phyloP scores from a whole-genome alignment of 495 filamentous ascomycete species.

The Aspergillus carlsbadensis region DNA sequence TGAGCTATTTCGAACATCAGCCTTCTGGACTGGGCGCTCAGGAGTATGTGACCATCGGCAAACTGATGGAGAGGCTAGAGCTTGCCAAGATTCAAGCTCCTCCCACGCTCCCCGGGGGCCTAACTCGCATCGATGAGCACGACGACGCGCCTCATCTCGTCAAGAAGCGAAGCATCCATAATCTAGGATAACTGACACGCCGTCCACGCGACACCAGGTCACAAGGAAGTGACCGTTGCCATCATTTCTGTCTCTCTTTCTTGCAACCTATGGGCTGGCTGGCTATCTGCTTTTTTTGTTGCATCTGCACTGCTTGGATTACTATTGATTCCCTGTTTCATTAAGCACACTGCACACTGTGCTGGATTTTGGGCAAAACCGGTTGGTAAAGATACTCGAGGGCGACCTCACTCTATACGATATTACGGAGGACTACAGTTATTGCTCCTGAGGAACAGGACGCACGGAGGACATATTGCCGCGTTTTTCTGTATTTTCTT shows the following conservation, averaged over 20 bases:
- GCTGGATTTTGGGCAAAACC: slow-evolving; percentile 9
- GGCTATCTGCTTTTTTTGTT: slow-evolving; percentile 20
- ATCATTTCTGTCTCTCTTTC: neutral
- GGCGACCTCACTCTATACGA: slow-evolving; percentile 23
- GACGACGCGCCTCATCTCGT: slow-evolving; percentile 35
- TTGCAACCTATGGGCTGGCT: slow-evolving; percentile 20
- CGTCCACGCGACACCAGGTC: neutral
- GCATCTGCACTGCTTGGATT: slow-evolving; percentile 2
- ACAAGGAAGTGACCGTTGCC: neutral
- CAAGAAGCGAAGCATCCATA: slow-evolving; percentile 58
- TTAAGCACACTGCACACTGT: slow-evolving; percentile 8
- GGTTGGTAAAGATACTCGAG: slow-evolving; percentile 22
- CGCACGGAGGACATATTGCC: slow-evolving; percentile 2
- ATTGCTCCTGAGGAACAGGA: slow-evolving; percentile 1
- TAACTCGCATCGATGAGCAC: slow-evolving; percentile 63
- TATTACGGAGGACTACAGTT: slow-evolving; percentile 6
- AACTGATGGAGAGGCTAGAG: slow-evolving; percentile 85
- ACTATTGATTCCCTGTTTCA: slow-evolving; percentile 22
- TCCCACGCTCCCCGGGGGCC: slow-evolving; percentile 60
- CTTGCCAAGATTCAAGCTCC: slow-evolving; percentile 55
- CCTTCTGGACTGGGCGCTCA: slow-evolving; percentile 67
- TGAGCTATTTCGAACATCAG: slow-evolving; percentile 80
- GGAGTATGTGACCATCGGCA: slow-evolving; percentile 80
- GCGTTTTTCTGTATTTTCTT: neutral
- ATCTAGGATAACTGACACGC: slow-evolving; percentile 26